phyloP scores from a whole-genome alignment of 768 basidiomycete species.

The Boletellus emodensis region DNA sequence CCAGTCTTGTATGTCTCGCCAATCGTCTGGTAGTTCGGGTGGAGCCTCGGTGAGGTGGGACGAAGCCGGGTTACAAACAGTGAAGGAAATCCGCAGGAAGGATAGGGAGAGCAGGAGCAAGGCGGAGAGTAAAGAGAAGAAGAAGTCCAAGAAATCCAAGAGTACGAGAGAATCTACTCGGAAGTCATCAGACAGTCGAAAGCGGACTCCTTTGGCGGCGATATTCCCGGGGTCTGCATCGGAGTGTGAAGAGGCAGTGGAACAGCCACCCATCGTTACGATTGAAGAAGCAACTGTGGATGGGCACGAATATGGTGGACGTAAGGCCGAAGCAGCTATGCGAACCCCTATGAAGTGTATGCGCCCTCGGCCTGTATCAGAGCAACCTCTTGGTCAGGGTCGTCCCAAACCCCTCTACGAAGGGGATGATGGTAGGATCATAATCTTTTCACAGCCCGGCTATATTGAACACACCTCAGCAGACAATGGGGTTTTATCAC shows the following conservation, averaged over 20 bases:
- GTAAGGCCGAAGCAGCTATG: background rate
- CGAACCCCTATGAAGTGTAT: constrained; percentile 39
- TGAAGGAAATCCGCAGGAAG: constrained; percentile 43
- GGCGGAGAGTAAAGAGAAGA: constrained; percentile 33
- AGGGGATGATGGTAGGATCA: constrained; percentile 42
- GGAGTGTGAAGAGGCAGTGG: constrained; percentile 12
- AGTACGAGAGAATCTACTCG: constrained; percentile 35
- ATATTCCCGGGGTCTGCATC: constrained; percentile 50
- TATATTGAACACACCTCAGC: background rate
- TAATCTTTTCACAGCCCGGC: background rate
- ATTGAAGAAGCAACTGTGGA: constrained; percentile 54
- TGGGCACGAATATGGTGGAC: constrained; percentile 34
- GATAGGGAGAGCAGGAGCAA: constrained; percentile 36
- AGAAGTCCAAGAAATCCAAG: constrained; percentile 28
- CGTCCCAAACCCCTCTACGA: constrained; percentile 49
- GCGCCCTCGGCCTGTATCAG: constrained; percentile 58
- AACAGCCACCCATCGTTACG: constrained; percentile 30
- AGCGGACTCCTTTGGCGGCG: constrained; percentile 50
- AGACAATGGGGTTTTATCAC: constrained; percentile 54
- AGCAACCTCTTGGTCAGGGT: constrained; percentile 50
- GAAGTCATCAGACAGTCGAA: constrained; percentile 47
- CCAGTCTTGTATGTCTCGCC: constrained; percentile 37
- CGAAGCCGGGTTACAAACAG: constrained; percentile 45
- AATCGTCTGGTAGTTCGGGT: constrained; percentile 40
- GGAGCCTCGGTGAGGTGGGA: constrained; percentile 48